Percentiles rank a stretch among this genome's conserved stretches.
Conservation (phyloP, 371 early-diverging fungal genomes). For the Syncephalastrum sp. region DNA sequence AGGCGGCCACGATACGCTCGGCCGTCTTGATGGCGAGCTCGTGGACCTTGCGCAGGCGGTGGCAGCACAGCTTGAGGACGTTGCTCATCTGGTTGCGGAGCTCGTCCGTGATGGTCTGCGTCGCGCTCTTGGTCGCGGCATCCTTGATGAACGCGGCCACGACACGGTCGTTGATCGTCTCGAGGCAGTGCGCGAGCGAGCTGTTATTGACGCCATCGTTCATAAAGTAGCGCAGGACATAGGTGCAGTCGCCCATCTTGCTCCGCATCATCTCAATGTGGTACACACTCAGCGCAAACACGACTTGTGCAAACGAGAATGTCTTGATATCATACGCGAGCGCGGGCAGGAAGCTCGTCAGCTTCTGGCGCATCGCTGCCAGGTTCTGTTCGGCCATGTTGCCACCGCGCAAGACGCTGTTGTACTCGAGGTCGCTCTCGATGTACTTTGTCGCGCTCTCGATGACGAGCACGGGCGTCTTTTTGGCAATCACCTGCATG, state of each 20-base stretch:
- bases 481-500: constrained; percentile 73
- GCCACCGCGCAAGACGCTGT: constrained; percentile 76
- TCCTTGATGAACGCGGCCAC: constrained; percentile 55
- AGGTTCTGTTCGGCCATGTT: constrained; percentile 61
- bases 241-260: constrained; percentile 65
- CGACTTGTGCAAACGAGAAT: constrained; percentile 71
- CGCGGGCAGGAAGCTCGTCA: constrained; percentile 32
- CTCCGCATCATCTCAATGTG: constrained; percentile 85
- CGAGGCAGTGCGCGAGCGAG: constrained; percentile 69
- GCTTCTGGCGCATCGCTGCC: constrained; percentile 31
- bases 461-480: constrained; percentile 83
- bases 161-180: constrained; percentile 70
- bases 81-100: constrained; percentile 57
- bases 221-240: constrained; percentile 78
- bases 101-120: constrained; percentile 48
- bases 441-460: constrained; percentile 75
- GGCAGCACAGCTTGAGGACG: constrained; percentile 65
- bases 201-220: constrained; percentile 80
- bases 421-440: constrained; percentile 88
- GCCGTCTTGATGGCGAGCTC: constrained; percentile 55
- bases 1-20: constrained; percentile 53
- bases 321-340: constrained; percentile 60
- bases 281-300: constrained; percentile 83
- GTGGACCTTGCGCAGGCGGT: constrained; percentile 68
- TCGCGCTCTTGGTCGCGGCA: constrained; percentile 48